A percentile compares a stretch with the other conserved stretches of the same genome.
Conservation (phyloP, 2,329 filamentous ascomycete species). For the Coniochaeta sp. region DNA sequence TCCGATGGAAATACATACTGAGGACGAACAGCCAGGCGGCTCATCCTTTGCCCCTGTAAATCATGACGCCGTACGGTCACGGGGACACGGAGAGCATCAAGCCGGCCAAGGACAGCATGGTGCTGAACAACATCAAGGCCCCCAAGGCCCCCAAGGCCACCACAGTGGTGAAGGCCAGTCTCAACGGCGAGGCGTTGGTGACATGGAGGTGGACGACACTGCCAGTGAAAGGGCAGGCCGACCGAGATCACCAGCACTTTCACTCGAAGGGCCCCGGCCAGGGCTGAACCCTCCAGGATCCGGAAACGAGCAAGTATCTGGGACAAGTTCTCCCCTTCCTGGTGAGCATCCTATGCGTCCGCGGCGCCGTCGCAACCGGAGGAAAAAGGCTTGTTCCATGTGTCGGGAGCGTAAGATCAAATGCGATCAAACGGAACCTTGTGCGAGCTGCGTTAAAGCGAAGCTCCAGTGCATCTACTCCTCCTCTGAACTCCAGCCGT, state of each 20-base stretch:
- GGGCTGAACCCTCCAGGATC: no score
- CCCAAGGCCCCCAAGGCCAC: no score
- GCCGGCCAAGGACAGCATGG: not conserved
- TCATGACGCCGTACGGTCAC: not conserved
- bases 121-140: no score
- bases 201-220: no score
- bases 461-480: constrained; percentile 48
- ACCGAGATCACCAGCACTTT: no score
- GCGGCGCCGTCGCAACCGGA: constrained; percentile 18
- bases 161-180: no score
- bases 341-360: not conserved
- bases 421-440: constrained; percentile 53
- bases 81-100: not conserved
- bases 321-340: not conserved
- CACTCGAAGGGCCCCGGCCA: no score
- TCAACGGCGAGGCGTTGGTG: no score
- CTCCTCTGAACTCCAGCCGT: not conserved
- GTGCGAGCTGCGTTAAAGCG: constrained; percentile 51
- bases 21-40: not conserved
- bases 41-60: not conserved
- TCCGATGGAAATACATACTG: not conserved
- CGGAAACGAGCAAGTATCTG: no score
- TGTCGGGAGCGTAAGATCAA: constrained; percentile 56
- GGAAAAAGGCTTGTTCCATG: constrained; percentile 44
- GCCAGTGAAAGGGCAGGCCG: no score